Conservation (phyloP, 768 basidiomycete species). For the Termitomyces sp. region DNA sequence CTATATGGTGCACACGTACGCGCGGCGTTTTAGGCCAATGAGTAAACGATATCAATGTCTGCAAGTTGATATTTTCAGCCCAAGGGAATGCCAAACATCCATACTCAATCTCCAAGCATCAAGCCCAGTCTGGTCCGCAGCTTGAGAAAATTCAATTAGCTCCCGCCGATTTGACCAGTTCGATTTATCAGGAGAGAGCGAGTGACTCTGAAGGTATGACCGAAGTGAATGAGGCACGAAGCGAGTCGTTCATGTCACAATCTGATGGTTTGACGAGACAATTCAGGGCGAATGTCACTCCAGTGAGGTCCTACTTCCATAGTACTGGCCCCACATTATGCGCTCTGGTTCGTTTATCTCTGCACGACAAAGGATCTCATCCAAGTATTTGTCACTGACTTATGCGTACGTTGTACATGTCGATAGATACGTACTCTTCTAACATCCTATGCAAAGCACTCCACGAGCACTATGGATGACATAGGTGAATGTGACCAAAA, state of each 20-base stretch:
- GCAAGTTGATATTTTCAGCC: no score
- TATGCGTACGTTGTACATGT: neutral
- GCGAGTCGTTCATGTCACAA: no score
- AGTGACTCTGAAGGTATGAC: neutral
- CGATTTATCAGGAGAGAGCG: neutral
- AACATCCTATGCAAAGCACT: neutral
- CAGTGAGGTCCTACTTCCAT: neutral
- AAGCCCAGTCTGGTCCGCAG: neutral
- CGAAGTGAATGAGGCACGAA: neutral
- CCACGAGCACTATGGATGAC: no score
- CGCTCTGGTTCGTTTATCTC: neutral
- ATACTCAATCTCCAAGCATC: neutral
- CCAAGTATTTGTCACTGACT: neutral
- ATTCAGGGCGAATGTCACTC: neutral
- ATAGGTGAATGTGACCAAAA: no score
- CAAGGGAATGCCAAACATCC: neutral
- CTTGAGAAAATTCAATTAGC: neutral
- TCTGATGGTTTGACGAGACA: no score
- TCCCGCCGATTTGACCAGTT: neutral
- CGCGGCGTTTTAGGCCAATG: neutral
- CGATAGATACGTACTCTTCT: neutral
- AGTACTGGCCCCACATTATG: neutral
- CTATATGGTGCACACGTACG: constrained; percentile 1
- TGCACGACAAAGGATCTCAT: neutral
- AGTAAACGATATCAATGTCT: neutral